phyloP scores from a whole-genome alignment of 2,329 filamentous ascomycete genomes.

The Aspergillus carbonarius region DNA sequence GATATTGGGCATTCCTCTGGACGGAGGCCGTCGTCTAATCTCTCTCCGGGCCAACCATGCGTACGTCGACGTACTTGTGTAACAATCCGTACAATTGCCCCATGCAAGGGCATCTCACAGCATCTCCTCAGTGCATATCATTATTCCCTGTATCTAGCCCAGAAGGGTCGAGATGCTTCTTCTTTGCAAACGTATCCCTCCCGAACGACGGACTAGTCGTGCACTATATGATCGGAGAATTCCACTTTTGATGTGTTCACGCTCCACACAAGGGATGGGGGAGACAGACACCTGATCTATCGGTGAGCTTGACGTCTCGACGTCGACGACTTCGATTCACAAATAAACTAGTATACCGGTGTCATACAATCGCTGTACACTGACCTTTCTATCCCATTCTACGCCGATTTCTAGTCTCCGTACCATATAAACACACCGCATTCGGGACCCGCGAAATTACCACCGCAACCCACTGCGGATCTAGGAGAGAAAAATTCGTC shows the following conservation, averaged over 20 bases:
- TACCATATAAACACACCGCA: constrained; percentile 18
- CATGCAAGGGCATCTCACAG: constrained; percentile 8
- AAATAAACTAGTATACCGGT: background rate
- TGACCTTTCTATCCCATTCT: constrained; percentile 1
- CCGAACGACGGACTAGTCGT: background rate
- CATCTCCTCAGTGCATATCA: constrained; percentile 8
- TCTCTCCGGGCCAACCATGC: constrained; percentile 2
- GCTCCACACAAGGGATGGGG: background rate
- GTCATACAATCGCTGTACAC: background rate
- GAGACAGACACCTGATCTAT: background rate
- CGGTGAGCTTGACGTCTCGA: background rate
- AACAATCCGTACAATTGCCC: background rate
- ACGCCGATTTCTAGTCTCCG: constrained; percentile 4
- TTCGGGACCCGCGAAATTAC: constrained; percentile 17
- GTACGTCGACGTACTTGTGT: background rate
- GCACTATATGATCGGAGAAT: constrained; percentile 1
- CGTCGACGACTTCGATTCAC: background rate
- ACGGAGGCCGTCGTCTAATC: constrained; percentile 2
- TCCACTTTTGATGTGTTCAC: background rate
- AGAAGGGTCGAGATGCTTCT: background rate
- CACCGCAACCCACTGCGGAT: constrained; percentile 23
- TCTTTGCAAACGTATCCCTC: background rate
- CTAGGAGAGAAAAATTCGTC: constrained; percentile 6
- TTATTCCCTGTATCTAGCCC: constrained; percentile 4
- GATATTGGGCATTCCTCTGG: constrained; percentile 9